phyloP scores from a whole-genome alignment of 106 monocot species.

The Iris macrosiphon region DNA sequence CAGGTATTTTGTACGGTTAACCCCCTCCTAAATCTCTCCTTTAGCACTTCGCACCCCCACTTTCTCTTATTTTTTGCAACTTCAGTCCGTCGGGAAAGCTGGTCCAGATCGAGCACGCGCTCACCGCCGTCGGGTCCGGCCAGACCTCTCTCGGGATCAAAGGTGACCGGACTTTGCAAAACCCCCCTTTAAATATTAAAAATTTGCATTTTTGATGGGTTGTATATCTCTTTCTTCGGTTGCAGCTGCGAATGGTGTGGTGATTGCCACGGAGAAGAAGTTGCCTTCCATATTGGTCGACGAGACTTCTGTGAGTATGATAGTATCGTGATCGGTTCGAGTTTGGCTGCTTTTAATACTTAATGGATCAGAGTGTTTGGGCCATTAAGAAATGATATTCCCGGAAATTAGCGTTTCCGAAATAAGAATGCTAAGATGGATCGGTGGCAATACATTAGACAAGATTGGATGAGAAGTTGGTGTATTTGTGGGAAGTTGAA shows the following conservation, averaged over 20 bases:
- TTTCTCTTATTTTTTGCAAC: neutral
- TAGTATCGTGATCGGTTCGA: too few species aligned
- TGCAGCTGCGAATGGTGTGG: constrained; percentile 94
- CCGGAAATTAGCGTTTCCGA: too few species aligned
- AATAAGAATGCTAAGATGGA: too few species aligned
- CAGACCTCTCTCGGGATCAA: constrained; percentile 99
- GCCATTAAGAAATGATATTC: too few species aligned
- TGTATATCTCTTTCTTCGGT: neutral
- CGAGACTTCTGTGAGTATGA: constrained; percentile 95
- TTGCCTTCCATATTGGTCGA: constrained; percentile 94
- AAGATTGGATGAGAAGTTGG: too few species aligned
- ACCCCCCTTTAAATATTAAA: too few species aligned
- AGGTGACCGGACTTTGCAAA: constrained; percentile 59
- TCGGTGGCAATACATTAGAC: too few species aligned
- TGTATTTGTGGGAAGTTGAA: too few species aligned
- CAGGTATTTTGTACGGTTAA: constrained; percentile 1
- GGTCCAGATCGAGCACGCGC: constrained; percentile 96
- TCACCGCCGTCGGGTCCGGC: constrained; percentile 91
- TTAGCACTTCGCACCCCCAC: neutral
- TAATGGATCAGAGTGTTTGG: too few species aligned
- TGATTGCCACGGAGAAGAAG: constrained; percentile 98
- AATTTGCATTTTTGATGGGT: too few species aligned
- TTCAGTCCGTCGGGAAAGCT: constrained; percentile 91
- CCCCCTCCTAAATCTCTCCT: neutral
- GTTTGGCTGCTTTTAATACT: too few species aligned